Base-by-base conservation (phyloP, 169 alveolate genomes). In the Plasmodium adleri region DNA sequence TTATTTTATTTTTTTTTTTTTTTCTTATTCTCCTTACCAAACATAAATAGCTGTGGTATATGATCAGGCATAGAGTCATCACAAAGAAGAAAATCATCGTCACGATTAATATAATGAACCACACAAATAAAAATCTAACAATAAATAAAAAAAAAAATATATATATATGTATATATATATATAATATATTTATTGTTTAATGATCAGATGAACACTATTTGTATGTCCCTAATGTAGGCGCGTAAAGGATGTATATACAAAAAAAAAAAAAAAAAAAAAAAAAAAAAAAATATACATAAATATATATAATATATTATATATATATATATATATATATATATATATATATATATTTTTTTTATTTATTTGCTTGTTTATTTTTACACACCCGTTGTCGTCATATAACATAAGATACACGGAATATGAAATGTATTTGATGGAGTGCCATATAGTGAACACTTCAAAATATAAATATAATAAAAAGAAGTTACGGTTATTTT, bases 391-490 rank as follows among this genome's bases (percentile, higher is more conserved):
- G 47, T 74, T 59, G 17, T 74, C 88, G 12, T 39, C 26, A 50
- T 26, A 26, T 9, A 76, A 15, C 67, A 76, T 20, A 43, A 20
- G 8, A 17, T 17, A 76, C 1, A 64, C 17, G 58, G 17, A 49
- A 0, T 17, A 5, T 24, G 59, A 5, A 50, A 76, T 20, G 24
- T 26, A 9, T n/a, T 43, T 64, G 6, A 76, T 13, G 8, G 89
- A 22, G 10, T 50, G 47, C 50, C 64, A 76, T 49, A 76, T 45
- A 2, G 73, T 52, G n/a, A 63, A 28, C 22, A 32, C 59, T 66
- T 76, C 89, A 64, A 76, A 50, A 68, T 64, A 58, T 68, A 76
- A 59, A 17, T 64, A 76, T 39, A 76, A 17, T 13, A 76, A 32
- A 39, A 64, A 76, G 22, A 71, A 15, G 13, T 15, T 43, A 64